These are phyloP conservation scores for Halophytophthora polymorphica DNA, from an alignment of 352 stramenopile genomes.

Conservation along the genomic window DNA sequence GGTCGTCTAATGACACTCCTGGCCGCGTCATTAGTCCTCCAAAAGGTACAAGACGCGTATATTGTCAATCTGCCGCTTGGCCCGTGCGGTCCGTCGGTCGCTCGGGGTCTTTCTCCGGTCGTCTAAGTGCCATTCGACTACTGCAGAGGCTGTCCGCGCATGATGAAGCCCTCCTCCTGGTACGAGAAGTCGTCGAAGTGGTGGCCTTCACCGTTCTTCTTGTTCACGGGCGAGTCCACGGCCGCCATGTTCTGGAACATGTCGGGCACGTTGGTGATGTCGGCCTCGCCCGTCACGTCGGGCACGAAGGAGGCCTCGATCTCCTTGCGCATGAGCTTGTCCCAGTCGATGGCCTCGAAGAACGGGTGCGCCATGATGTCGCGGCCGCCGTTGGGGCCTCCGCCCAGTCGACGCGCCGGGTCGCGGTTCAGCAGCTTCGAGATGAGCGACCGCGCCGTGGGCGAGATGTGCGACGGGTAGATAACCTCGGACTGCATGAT, in stretches of 20 bases:
- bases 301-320: slow-evolving; percentile 80
- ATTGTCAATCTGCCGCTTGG: slow-evolving; percentile 15
- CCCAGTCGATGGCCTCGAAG: slow-evolving; percentile 84
- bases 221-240: slow-evolving; percentile 85
- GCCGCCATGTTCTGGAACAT: slow-evolving; percentile 91
- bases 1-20: neutral
- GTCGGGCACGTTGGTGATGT: slow-evolving; percentile 87
- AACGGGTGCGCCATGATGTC: slow-evolving; percentile 89
- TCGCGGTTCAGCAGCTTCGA: slow-evolving; percentile 93
- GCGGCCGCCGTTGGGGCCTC: slow-evolving; percentile 72
- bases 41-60: slow-evolving; percentile 28
- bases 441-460: slow-evolving; percentile 68
- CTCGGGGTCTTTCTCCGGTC: too few relatives aligned
- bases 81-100: slow-evolving; percentile 18
- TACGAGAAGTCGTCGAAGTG: slow-evolving; percentile 91
- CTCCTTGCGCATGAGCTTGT: slow-evolving; percentile 82
- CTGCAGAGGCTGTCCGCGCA: slow-evolving; percentile 11
- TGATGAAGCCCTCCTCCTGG: slow-evolving; percentile 74
- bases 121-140: too few relatives aligned
- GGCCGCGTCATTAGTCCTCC: slow-evolving; percentile 1
- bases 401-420: slow-evolving; percentile 90
- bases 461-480: slow-evolving; percentile 85
- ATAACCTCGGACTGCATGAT: slow-evolving; percentile 89
- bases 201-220: slow-evolving; percentile 78
- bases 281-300: slow-evolving; percentile 71